Evolutionary conservation across 768 basidiomycete genomes (phyloP).

Genomic region (Psilocybe cubensis): DNA sequence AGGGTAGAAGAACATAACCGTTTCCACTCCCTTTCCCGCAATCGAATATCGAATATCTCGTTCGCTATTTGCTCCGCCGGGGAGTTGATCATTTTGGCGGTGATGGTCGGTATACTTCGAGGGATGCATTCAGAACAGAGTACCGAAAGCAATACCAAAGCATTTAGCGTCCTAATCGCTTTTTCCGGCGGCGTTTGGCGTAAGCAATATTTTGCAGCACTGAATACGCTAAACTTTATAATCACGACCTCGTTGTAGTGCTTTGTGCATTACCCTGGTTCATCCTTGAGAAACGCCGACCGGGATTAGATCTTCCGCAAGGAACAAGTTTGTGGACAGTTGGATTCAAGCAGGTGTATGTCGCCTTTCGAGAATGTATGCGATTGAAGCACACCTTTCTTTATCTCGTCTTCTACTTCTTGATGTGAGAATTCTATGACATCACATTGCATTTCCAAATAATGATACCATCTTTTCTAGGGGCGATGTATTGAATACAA

Average conservation of each 20-base stretch:
- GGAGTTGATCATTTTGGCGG: constrained; percentile 67
- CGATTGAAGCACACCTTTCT: constrained; percentile 74
- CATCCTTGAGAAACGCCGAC: constrained; percentile 65
- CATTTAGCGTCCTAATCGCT: constrained; percentile 77
- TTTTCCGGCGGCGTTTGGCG: constrained; percentile 81
- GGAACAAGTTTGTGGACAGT: constrained; percentile 60
- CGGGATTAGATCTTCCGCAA: constrained; percentile 62
- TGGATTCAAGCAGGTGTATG: constrained; percentile 69
- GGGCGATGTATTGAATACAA: constrained; percentile 78
- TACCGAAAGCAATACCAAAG: constrained; percentile 73
- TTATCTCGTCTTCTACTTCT: constrained; percentile 76
- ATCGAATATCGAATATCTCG: constrained; percentile 76
- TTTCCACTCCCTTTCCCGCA: constrained; percentile 67
- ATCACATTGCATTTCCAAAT: not conserved
- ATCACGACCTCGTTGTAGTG: constrained; percentile 37
- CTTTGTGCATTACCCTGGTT: constrained; percentile 78
- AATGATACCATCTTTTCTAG: constrained; percentile 42
- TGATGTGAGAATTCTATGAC: constrained; percentile 53
- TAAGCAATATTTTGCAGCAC: constrained; percentile 32
- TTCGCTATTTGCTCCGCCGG: constrained; percentile 72
- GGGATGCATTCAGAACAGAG: constrained; percentile 63
- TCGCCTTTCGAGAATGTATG: constrained; percentile 66
- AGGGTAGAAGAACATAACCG: constrained; percentile 48
- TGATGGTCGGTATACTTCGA: constrained; percentile 79
- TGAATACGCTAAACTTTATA: not conserved